Evolutionary conservation across 75 land plant species (phyloP), one percentile per base, ranked within the genome.

Genomic region (Pinus albicaulis): DNA sequence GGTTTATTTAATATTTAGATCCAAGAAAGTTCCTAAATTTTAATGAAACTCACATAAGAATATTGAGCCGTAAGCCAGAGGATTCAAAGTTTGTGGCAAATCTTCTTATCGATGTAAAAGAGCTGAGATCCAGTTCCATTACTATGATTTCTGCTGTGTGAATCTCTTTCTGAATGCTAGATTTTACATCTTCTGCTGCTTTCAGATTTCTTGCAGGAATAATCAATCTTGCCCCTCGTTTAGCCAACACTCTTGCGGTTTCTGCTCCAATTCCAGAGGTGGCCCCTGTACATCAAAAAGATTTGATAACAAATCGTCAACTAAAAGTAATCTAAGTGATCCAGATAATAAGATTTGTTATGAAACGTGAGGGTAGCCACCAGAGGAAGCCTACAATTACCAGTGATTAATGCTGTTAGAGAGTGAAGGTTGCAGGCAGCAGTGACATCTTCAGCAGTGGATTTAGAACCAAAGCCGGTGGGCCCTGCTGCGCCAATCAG

Each of bases 191-290:
- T 80, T 88, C 91, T 10, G 88, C 94, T 12, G 89, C 90, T 74
- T 94, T 94, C 13, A 86, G 44, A 75, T 77, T 94, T 79, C 97
- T 76, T 12, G 91, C 92, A 68, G 94, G 91, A 17, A 94, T 73
- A 15, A 94, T 80, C n/a, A 94, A 77, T 60, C 85, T 65, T 14
- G 97, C 94, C 0, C 97, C 97, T 12, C 90, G 80, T 77, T 72
- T 86, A 7, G 94, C 89, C 73, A 94, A 79, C 66, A 92, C 94
- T 56, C 92, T 74, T 15, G 97, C 97, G 74, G 92, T 89, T 83
- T 94, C 97, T 5, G 84, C 90, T 12, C 97, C 97, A 55, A 94
- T 92, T 52, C 97, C 97, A 48, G 96, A 93, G 44, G 92, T 93
- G 14, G 94, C 93, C 4, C 94, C 96, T 93, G 52, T 22, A 72